A percentile compares a stretch with the other conserved stretches of the same genome.
Evolutionary conservation across 2,329 filamentous ascomycete genomes (phyloP).

Genomic region (Diaporthe sp.): DNA sequence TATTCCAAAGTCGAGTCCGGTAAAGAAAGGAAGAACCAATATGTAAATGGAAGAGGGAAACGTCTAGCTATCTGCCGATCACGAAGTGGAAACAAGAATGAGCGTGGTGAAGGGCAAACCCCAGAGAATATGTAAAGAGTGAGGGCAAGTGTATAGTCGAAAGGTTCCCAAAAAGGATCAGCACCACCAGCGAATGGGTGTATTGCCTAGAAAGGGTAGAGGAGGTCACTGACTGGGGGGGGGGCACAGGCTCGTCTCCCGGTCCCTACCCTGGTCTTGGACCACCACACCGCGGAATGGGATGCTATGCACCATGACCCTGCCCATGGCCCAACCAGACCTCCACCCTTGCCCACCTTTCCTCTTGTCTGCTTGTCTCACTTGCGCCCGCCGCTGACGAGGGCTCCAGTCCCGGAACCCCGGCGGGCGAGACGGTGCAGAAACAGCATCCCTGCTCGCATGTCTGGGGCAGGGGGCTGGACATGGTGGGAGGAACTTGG

Average conservation of each 20-base stretch:
- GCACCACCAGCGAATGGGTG: conserved; percentile 48
- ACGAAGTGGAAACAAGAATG: conserved; percentile 57
- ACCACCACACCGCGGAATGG: conserved; percentile 41
- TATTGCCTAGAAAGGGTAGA: conserved; percentile 33
- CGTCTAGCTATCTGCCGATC: conserved; percentile 64
- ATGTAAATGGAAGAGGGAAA: conserved; percentile 59
- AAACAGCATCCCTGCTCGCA: conserved; percentile 49
- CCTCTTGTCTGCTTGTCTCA: conserved; percentile 63
- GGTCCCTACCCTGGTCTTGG: conserved; percentile 33
- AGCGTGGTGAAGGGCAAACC: conserved; percentile 58
- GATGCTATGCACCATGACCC: conserved; percentile 43
- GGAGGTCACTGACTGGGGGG: conserved; percentile 36
- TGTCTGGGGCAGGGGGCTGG: conserved; percentile 57
- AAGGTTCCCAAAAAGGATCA: conserved; percentile 58
- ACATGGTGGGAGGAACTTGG: conserved; percentile 39
- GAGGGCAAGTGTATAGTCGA: conserved; percentile 46
- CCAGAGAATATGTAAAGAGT: conserved; percentile 60
- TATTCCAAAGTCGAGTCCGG: conserved; percentile 60
- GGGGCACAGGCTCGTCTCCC: conserved; percentile 37
- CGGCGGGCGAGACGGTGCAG: conserved; percentile 49
- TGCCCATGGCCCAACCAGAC: conserved; percentile 44
- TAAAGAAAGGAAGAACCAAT: conserved; percentile 65
- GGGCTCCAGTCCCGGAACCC: conserved; percentile 53
- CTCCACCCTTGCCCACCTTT: conserved; percentile 48
- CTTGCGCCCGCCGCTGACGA: conserved; percentile 59